These are phyloP conservation scores for Plasmodium knowlesi DNA, from an alignment of 169 alveolate genomes.

Conservation along the genomic window DNA sequence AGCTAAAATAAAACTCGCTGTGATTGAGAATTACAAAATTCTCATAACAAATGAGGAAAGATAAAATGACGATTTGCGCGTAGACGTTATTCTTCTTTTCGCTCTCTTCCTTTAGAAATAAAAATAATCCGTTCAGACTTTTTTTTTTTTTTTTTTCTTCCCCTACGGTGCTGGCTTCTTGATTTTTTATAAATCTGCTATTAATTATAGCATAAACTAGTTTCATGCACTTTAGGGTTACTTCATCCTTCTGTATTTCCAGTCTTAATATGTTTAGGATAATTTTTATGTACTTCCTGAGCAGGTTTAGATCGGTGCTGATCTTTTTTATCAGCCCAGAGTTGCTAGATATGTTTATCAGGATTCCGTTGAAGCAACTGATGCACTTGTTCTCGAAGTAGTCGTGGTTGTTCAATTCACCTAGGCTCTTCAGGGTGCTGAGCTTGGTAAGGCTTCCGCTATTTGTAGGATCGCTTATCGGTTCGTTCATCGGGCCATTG, in stretches of 20 bases:
- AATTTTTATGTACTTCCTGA: conserved; percentile 59
- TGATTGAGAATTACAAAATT: conserved; percentile 46
- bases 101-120: conserved; percentile 44
- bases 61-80: conserved; percentile 40
- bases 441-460: neutral
- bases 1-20: conserved; percentile 43
- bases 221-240: conserved; percentile 70
- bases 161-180: neutral
- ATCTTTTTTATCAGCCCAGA: conserved; percentile 62
- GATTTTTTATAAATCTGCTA: conserved; percentile 47
- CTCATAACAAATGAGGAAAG: conserved; percentile 51
- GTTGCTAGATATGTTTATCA: conserved; percentile 31
- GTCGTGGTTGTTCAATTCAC: conserved; percentile 25
- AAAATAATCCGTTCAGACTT: conserved; percentile 5
- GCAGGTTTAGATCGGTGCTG: conserved; percentile 18
- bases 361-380: conserved; percentile 51
- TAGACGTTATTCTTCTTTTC: conserved; percentile 68
- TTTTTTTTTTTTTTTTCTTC: conserved; percentile 35
- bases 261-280: conserved; percentile 50
- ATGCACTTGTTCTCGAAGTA: conserved; percentile 69
- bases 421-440: conserved; percentile 4
- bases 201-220: conserved; percentile 58
- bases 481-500: too few species aligned
- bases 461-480: neutral
- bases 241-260: conserved; percentile 67